These are phyloP conservation scores for Thielaviopsis punctulata DNA, from an alignment of 2,329 filamentous ascomycete species.

Conservation along the genomic window DNA sequence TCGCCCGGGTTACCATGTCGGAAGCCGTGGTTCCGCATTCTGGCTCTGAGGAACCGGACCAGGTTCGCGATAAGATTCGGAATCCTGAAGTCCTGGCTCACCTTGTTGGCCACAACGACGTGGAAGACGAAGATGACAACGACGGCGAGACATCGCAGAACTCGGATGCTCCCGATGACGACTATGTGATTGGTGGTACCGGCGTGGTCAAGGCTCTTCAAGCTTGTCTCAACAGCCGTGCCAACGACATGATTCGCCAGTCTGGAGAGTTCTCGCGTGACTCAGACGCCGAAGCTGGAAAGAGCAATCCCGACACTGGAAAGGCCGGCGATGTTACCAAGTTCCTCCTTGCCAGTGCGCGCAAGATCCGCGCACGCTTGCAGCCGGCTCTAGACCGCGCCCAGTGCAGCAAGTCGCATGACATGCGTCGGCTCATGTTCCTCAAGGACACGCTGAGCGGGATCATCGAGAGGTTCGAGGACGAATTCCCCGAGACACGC, in stretches of 20 bases:
- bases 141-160: conserved; percentile 31
- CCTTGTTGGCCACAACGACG: conserved; percentile 55
- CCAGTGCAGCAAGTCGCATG: conserved; percentile 49
- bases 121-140: conserved; percentile 40
- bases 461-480: conserved; percentile 90
- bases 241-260: conserved; percentile 39
- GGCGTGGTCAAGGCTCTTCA: conserved; percentile 88
- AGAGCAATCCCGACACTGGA: conserved; percentile 23
- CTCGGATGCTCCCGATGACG: conserved; percentile 58
- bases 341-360: conserved; percentile 68
- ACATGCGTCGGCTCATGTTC: conserved; percentile 71
- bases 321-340: conserved; percentile 89
- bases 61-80: conserved; percentile 4
- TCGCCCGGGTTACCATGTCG: conserved; percentile 59
- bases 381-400: conserved; percentile 69
- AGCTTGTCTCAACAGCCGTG: conserved; percentile 67
- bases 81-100: conserved; percentile 74
- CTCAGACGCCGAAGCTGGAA: conserved; percentile 1
- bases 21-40: conserved; percentile 25
- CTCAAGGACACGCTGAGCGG: conserved; percentile 73
- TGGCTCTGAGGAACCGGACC: conserved; percentile 12
- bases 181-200: conserved; percentile 90
- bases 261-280: conserved; percentile 23
- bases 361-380: conserved; percentile 70
- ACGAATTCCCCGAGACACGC: conserved; percentile 80